phyloP scores from a whole-genome alignment of 345 rosid genomes.

The Gossypium arboreum region DNA sequence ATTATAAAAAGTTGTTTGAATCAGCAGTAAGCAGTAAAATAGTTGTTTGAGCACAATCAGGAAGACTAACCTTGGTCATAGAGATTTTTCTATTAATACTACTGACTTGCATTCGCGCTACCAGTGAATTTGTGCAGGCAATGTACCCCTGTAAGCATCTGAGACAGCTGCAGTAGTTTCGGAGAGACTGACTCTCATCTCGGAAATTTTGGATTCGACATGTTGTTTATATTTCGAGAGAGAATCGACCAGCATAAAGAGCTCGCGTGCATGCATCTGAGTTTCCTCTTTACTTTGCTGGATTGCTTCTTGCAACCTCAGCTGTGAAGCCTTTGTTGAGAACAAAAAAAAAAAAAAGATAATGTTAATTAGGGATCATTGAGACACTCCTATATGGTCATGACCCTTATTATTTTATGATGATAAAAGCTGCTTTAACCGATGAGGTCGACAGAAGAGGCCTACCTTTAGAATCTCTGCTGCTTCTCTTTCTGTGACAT shows the following conservation, averaged over 20 bases:
- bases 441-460: neutral
- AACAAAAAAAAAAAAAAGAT: neutral
- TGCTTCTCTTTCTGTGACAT: slow-evolving; percentile 66
- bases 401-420: neutral
- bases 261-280: slow-evolving; percentile 46
- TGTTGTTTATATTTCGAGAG: slow-evolving; percentile 66
- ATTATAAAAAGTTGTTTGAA: neutral
- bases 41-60: neutral
- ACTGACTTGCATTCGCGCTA: neutral
- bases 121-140: slow-evolving; percentile 26
- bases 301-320: slow-evolving; percentile 54
- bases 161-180: slow-evolving; percentile 47
- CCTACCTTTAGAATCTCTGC: slow-evolving; percentile 57
- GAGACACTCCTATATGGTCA: neutral
- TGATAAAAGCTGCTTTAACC: neutral
- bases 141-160: slow-evolving; percentile 38
- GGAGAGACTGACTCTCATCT: slow-evolving; percentile 44
- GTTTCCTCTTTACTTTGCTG: slow-evolving; percentile 56
- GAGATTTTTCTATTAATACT: neutral
- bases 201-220: slow-evolving; percentile 47
- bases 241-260: slow-evolving; percentile 54
- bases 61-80: neutral
- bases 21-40: neutral
- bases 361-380: neutral
- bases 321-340: slow-evolving; percentile 30